These are phyloP conservation scores for Mycosphaerella sp. DNA, from an alignment of 2,329 filamentous ascomycete genomes.

Conservation along the genomic window DNA sequence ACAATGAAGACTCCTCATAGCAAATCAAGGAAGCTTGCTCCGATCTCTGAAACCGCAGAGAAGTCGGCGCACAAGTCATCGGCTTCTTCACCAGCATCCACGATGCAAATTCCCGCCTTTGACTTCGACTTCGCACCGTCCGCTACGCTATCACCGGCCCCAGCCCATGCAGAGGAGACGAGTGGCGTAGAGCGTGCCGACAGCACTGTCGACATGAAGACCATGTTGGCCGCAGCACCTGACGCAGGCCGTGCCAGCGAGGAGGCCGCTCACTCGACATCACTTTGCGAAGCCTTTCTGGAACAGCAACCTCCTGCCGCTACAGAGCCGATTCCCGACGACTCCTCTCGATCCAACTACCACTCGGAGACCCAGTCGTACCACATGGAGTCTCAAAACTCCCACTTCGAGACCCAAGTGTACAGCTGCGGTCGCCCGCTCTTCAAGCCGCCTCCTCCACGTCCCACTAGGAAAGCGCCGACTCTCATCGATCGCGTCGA, in stretches of 20 bases:
- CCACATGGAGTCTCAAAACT: no score
- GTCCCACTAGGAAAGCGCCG: background rate
- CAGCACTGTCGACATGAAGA: no score
- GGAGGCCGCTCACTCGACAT: no score
- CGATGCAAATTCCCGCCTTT: background rate
- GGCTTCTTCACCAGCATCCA: background rate
- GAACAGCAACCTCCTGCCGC: no score
- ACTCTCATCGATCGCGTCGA: background rate
- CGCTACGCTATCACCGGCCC: no score
- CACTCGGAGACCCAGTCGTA: no score
- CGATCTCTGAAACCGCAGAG: background rate
- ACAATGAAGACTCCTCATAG: background rate
- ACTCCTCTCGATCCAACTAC: no score
- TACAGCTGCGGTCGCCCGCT: background rate
- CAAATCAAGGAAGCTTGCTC: background rate
- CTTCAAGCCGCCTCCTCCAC: background rate
- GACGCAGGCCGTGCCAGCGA: no score
- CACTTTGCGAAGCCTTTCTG: no score
- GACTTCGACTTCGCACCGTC: background rate
- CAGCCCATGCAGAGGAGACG: background rate
- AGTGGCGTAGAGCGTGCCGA: background rate
- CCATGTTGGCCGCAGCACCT: no score
- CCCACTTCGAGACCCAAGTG: no score
- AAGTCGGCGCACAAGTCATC: background rate
- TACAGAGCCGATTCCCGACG: no score